Base-by-base conservation (phyloP, 306 rosid genomes). In the Casuarina glauca region DNA sequence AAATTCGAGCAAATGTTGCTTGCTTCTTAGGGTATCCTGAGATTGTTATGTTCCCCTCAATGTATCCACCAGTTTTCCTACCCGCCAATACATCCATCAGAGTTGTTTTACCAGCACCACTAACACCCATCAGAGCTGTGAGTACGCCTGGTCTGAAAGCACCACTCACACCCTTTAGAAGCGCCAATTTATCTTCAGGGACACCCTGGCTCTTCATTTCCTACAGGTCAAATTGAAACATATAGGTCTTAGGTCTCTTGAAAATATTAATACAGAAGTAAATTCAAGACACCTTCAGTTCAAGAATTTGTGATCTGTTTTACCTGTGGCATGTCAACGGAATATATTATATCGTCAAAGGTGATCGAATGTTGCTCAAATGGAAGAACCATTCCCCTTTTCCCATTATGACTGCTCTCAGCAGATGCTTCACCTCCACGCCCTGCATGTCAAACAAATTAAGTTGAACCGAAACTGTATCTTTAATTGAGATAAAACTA, bases 11-110 rank as follows among this genome's bases (percentile, higher is more conserved):
- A 79, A 83, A 90, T 1, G 93, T 90, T 74, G 86, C 90, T 81
- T 90, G 93, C 41, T 77, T 87, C 73, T 90, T 90, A 3, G 88
- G 91, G 83, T 80, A 90, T 9, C 93, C 93, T 6, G 89, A 85
- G 66, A 90, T 52, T 57, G 51, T 84, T 10, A 90, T 78, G 73
- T 11, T 74, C 12, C 93, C 93, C 2, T 80, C 87, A 51, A 84
- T 86, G 48, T 84, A 84, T 6, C 93, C 93, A 53, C 90, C 82
- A 4, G 90, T 90, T 80, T 89, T 89, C 63, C 93, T 81, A 45
- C 93, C 91, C 2, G 93, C 89, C 48, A 89, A 50, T 39, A 89
- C 91, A 85, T 89, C 93, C 89, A 89, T 79, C 13, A 48, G 15
- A 48, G 51, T 48, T 48, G 51, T 48, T 48, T 48, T 48, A 48